Conservation (phyloP, 306 rosid species). For the Herpetospermum pedunculosum region DNA sequence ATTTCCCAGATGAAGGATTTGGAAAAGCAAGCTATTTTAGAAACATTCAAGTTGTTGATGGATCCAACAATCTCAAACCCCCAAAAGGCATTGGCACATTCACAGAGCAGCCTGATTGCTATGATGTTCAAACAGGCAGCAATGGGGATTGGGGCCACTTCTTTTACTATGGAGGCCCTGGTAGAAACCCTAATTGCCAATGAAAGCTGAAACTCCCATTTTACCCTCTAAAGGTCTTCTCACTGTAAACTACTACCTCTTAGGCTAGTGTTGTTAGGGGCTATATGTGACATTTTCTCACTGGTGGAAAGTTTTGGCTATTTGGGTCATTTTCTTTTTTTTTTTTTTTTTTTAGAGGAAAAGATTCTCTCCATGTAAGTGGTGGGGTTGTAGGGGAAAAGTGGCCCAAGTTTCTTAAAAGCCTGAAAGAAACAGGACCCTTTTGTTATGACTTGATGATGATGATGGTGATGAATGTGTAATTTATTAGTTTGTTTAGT, state of each 20-base stretch:
- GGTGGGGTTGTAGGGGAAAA: constrained; percentile 25
- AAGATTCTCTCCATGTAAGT: constrained; percentile 63
- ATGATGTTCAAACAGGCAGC: constrained; percentile 88
- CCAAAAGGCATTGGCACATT: constrained; percentile 78
- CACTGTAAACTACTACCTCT: constrained; percentile 4
- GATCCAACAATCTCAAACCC: constrained; percentile 83
- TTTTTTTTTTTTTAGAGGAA: constrained; percentile 18
- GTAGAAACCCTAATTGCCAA: constrained; percentile 66
- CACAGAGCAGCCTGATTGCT: constrained; percentile 85
- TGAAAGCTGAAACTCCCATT: constrained; percentile 21
- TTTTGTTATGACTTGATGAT: constrained; percentile 9
- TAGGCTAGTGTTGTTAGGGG: constrained; percentile 24
- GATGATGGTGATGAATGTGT: constrained; percentile 18
- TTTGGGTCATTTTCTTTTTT: constrained; percentile 21
- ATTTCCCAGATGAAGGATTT: constrained; percentile 88
- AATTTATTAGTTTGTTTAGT: constrained; percentile 46
- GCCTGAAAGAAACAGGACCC: constrained; percentile 47
- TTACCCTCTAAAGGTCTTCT: constrained; percentile 28
- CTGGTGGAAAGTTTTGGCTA: constrained; percentile 85
- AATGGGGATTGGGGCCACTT: constrained; percentile 97
- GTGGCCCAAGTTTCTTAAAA: constrained; percentile 65
- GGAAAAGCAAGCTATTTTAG: constrained; percentile 87
- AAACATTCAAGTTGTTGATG: constrained; percentile 85
- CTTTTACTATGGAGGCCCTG: constrained; percentile 99
- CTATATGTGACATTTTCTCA: constrained; percentile 24